Evolutionary conservation across 148 eudicot species (phyloP), one percentile per base, ranked within the genome.

Genomic region (Vaccinium macrocarpon): DNA sequence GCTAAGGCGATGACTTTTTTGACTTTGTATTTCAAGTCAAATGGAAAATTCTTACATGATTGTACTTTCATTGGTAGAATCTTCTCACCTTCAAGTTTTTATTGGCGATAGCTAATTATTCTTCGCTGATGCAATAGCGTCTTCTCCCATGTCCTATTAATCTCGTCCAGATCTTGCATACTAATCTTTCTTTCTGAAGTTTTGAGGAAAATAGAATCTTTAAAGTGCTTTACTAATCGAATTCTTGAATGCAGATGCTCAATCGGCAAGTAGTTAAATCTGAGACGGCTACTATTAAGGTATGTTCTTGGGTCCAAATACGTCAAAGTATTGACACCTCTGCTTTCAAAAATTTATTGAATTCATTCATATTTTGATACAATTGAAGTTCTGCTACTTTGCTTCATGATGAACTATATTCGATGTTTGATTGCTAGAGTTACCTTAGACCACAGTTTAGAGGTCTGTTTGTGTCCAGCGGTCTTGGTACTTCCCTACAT

Each of bases 211-310:
- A 52, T 48, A 52, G 55, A 0, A 27, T 52, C 46, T 53, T 73
- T 23, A 29, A 52, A 82, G 29, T 82, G 78, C 6, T 68, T 7
- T 68, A 78, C 86, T 88, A 76, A 81, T 74, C n/a, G 51, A 32
- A 62, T 53, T 81, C n/a, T 76, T 82, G 32, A 55, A 72, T 91
- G 89, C 97, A 97, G 99, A 86, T 92, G 93, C 93, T 94, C 52
- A 92, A 91, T 80, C 94, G 99, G 74, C 98, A 95, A 92, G 94
- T 97, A 49, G 98, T 97, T 83, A 97, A 97, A 87, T 93, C 97
- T 62, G 99, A 97, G 62, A 92, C 91, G 32, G 97, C 98, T 79
- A 93, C 97, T 29, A 97, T 97, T 64, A 97, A 93, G 99, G 99
- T 95, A 91, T 78, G 48, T 68, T 27, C 0, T 57, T 66, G 32